Evolutionary conservation across 192 early-diverging fungal genomes (phyloP).

Genomic region (Coemansia sp.): DNA sequence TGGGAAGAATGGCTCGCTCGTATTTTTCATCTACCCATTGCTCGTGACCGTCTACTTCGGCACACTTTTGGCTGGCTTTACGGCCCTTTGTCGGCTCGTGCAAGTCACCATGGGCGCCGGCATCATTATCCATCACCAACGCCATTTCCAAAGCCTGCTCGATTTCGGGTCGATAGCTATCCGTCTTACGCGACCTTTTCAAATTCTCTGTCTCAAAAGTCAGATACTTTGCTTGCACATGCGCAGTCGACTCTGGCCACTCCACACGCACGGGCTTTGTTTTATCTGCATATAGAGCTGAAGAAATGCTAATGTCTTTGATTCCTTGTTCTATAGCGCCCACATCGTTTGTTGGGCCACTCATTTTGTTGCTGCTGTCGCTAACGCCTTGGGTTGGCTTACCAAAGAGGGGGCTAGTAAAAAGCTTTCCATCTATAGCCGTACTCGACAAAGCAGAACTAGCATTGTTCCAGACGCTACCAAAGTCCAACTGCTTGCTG

Average conservation of each 20-base stretch:
- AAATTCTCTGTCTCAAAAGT: slow-evolving; percentile 35
- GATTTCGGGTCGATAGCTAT: slow-evolving; percentile 31
- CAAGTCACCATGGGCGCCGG: background rate
- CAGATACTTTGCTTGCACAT: slow-evolving; percentile 30
- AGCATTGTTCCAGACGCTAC: slow-evolving; percentile 41
- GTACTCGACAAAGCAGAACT: background rate
- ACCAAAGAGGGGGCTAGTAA: slow-evolving; percentile 34
- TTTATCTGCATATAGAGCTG: background rate
- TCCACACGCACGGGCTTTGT: slow-evolving; percentile 15
- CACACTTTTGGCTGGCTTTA: background rate
- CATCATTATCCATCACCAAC: background rate
- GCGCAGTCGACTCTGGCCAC: slow-evolving; percentile 16
- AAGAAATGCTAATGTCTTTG: background rate
- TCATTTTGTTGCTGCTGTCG: background rate
- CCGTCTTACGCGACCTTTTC: slow-evolving; percentile 3
- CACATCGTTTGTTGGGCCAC: background rate
- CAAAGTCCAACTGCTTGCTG: slow-evolving; percentile 32
- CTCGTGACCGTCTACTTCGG: slow-evolving; percentile 36
- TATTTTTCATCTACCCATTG: slow-evolving; percentile 83
- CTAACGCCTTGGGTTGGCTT: background rate
- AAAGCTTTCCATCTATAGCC: slow-evolving; percentile 5
- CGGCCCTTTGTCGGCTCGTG: background rate
- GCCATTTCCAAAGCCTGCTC: slow-evolving; percentile 32
- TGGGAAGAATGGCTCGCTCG: slow-evolving; percentile 71
- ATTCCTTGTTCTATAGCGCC: background rate